Conservation (phyloP, 2,329 filamentous ascomycete genomes). For the Metarhizium anisopliae region DNA sequence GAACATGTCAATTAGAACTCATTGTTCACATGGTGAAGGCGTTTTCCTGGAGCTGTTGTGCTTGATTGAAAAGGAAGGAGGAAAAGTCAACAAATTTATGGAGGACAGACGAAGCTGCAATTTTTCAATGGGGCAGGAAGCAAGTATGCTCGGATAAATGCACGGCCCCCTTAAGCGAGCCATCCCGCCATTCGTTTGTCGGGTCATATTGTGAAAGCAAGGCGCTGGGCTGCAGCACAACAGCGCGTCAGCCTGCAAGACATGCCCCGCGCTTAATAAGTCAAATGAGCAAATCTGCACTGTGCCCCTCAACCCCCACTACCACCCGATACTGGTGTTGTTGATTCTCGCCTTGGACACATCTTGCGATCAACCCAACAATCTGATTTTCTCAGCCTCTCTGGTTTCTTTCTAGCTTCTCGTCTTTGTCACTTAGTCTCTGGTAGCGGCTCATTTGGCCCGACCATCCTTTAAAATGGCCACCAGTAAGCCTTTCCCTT, state of each 20-base stretch:
- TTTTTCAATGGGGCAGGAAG: not conserved
- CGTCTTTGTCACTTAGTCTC: conserved; percentile 3
- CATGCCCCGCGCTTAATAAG: conserved; percentile 9
- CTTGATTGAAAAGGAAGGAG: not conserved
- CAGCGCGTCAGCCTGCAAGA: conserved; percentile 10
- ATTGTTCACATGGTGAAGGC: not conserved
- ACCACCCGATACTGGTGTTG: conserved; percentile 12
- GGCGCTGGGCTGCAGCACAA: not conserved
- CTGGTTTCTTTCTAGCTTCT: conserved; percentile 2
- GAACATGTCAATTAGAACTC: not conserved
- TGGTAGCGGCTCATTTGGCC: not conserved
- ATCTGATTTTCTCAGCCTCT: conserved; percentile 2
- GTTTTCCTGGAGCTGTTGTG: not conserved
- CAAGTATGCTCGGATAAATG: conserved; percentile 5
- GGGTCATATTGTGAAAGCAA: conserved; percentile 14
- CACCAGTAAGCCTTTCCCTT: conserved; percentile 16
- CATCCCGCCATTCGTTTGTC: conserved; percentile 16
- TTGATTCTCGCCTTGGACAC: conserved; percentile 16
- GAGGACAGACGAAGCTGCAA: not conserved
- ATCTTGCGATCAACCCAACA: conserved; percentile 25
- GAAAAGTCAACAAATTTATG: not conserved
- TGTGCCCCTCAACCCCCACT: conserved; percentile 28
- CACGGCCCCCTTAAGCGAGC: conserved; percentile 13
- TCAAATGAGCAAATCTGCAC: conserved; percentile 19
- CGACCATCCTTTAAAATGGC: conserved; percentile 21